Conservation (phyloP, 1,284 basidiomycete genomes). For the Boletellus deceptivus region DNA sequence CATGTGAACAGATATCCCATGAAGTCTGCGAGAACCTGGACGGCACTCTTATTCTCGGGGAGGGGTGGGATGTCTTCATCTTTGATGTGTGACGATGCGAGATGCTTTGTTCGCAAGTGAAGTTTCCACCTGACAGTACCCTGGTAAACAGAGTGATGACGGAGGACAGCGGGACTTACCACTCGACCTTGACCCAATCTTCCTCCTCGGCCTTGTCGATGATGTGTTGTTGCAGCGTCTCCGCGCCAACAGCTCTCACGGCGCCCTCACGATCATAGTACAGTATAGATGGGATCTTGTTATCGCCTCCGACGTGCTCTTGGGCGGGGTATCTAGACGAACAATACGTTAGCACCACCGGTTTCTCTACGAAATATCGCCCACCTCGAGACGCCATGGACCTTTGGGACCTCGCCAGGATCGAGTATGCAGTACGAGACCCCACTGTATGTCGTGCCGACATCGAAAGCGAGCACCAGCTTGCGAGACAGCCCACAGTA, state of each 20-base stretch:
- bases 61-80: conserved; percentile 40
- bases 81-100: conserved; percentile 9
- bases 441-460: conserved; percentile 55
- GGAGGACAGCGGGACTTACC: conserved; percentile 37
- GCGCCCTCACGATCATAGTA: conserved; percentile 53
- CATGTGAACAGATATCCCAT: conserved; percentile 47
- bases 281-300: conserved; percentile 55
- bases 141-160: neutral
- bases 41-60: conserved; percentile 41
- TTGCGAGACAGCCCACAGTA: conserved; percentile 37
- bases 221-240: conserved; percentile 45
- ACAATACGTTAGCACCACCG: neutral
- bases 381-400: conserved; percentile 16
- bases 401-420: conserved; percentile 47
- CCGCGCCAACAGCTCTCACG: conserved; percentile 42
- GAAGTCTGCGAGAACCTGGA: conserved; percentile 52
- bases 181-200: conserved; percentile 46
- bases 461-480: conserved; percentile 47
- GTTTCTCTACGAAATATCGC: neutral
- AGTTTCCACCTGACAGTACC: conserved; percentile 53
- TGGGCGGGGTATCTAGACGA: conserved; percentile 38
- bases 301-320: conserved; percentile 39
- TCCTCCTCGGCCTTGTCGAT: conserved; percentile 19
- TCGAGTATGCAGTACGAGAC: conserved; percentile 43
- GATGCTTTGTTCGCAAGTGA: conserved; percentile 37